A percentile compares a stretch with the other conserved stretches of the same genome.
Evolutionary conservation across 164 flowering plant genomes (phyloP).

Genomic region (Liquidambar formosana): DNA sequence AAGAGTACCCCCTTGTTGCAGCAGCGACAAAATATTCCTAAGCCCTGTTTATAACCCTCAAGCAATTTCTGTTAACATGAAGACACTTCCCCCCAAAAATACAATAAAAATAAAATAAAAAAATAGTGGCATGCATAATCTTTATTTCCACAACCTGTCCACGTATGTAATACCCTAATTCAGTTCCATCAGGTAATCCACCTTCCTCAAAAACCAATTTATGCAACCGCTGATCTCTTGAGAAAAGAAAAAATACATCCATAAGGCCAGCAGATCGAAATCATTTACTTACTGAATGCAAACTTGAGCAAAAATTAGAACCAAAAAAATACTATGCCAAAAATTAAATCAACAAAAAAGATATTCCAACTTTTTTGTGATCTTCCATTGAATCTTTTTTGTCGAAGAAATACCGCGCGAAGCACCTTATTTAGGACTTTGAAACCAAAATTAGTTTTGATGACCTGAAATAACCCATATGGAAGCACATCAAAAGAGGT

Average conservation of each 20-base stretch:
- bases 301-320: neutral
- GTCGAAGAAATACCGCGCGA: conserved; percentile 10
- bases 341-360: neutral
- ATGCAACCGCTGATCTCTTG: conserved; percentile 80
- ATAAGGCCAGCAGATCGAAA: conserved; percentile 2
- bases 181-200: conserved; percentile 89
- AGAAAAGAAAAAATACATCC: conserved; percentile 7
- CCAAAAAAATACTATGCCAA: neutral
- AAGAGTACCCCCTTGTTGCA: conserved; percentile 68
- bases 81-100: neutral
- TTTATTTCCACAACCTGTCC: conserved; percentile 64
- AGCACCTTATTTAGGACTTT: conserved; percentile 23
- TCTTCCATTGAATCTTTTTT: conserved; percentile 25
- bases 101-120: neutral
- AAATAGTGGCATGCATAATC: neutral
- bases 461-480: conserved; percentile 19
- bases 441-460: conserved; percentile 10
- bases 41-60: conserved; percentile 74
- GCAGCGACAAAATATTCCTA: conserved; percentile 69
- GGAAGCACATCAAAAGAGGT: neutral
- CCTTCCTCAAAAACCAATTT: conserved; percentile 78
- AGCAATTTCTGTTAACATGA: conserved; percentile 60
- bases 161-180: conserved; percentile 67
- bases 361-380: conserved; percentile 46
- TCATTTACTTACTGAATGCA: neutral